Evolutionary conservation across 2,329 filamentous ascomycete species (phyloP), one percentile per base, ranked within the genome.

Genomic region (Sporothrix curviconia): DNA sequence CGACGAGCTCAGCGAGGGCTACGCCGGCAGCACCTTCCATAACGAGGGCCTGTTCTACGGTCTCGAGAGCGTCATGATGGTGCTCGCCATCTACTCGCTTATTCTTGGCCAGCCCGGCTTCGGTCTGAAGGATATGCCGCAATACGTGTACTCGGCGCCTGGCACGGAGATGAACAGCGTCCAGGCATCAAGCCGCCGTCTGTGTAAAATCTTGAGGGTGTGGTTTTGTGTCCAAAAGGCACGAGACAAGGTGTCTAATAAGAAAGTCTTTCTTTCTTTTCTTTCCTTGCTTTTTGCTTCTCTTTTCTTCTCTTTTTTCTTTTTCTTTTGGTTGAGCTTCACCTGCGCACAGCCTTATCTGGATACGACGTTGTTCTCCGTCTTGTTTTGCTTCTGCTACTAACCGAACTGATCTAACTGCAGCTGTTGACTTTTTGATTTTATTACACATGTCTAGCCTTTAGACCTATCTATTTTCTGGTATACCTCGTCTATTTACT

Each of bases 1-100:
- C 42, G 81, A 82, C 9, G 85, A 89, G 70, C 68, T 88, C 59
- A 81, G 78, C 60, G 72, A 83, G 39, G 85, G 85, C 1, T 88
- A 84, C 72, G 65, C 68, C 25, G 83, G 82, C 0, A 66, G 72
- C 6, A 67, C 86, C 56, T 80, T 85, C 40, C 71, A 71, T 4
- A 65, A 82, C 40, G 69, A 83, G 64, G 68, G 67, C 0, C 65
- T 78, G 2, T 83, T 83, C 60, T 81, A 82, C 60, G 76, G 69
- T 0, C 70, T 83, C 0, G 80, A 83, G 69, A 78, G 77, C 67
- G 71, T 72, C 7, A 61, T 64, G 58, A 52, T 64, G 9, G 11
- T 46, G 8, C 7, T 59, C 2, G 62, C 63, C 22, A 57, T 64
- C 7, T 59, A 62, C 43, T 64, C 51, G 25, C 61, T 64, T 24